Evolutionary conservation across 31 red algal genomes (phyloP).

Genomic region (Porphyra umbilicalis): DNA sequence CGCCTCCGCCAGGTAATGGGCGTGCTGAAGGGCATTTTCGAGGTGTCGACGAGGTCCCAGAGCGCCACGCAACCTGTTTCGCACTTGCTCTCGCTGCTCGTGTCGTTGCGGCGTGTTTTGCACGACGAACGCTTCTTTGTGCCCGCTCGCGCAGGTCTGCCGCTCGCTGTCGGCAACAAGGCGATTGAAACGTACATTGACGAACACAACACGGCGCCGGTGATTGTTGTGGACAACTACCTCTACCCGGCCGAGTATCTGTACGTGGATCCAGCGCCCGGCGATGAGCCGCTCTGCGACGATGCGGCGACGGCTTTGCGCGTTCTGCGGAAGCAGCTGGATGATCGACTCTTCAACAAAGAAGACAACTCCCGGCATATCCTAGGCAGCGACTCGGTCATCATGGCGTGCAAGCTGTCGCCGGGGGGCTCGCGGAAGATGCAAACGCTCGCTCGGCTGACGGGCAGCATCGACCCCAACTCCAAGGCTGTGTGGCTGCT

Average conservation of each 20-base stretch:
- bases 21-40: neutral
- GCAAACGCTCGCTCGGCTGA: too few relatives aligned
- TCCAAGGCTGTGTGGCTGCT: too few relatives aligned
- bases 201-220: neutral
- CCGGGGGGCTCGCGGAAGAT: too few relatives aligned
- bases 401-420: too few relatives aligned
- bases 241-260: neutral
- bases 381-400: too few relatives aligned
- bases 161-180: neutral
- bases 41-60: neutral
- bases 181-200: neutral
- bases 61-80: neutral
- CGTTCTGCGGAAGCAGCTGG: neutral
- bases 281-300: neutral
- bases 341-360: neutral
- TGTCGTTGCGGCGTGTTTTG: neutral
- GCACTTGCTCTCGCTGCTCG: neutral
- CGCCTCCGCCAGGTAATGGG: neutral
- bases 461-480: too few relatives aligned
- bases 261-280: neutral
- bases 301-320: neutral
- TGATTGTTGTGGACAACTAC: neutral
- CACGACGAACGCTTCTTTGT: neutral
- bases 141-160: neutral
- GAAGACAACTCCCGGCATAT: too few relatives aligned